Evolutionary conservation across 2,329 filamentous ascomycete species (phyloP).

Genomic region (Stemphylium vesicarium): DNA sequence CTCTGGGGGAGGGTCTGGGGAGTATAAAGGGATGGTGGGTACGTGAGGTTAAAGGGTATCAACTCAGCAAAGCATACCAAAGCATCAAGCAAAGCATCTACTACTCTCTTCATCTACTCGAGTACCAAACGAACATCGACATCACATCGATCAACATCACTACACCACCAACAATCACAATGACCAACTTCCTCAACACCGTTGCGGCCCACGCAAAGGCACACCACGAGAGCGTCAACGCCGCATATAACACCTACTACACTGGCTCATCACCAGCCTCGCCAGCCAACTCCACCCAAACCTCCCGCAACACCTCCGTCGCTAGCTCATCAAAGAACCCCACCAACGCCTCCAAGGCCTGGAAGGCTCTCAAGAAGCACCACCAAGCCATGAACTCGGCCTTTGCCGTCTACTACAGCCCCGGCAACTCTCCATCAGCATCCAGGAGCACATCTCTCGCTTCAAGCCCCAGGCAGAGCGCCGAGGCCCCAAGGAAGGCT

Average conservation of each 20-base stretch:
- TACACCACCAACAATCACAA: slow-evolving; percentile 20
- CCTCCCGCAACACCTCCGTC: slow-evolving; percentile 29
- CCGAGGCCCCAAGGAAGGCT: slow-evolving; percentile 16
- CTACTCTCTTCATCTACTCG: slow-evolving; percentile 2
- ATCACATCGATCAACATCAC: slow-evolving; percentile 2
- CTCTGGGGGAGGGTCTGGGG: slow-evolving; percentile 7
- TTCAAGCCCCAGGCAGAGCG: slow-evolving; percentile 21
- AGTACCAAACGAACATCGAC: not conserved
- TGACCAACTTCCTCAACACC: slow-evolving; percentile 33
- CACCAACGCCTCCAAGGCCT: slow-evolving; percentile 32
- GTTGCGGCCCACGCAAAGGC: slow-evolving; percentile 35
- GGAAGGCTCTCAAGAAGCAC: slow-evolving; percentile 40
- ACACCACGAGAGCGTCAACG: slow-evolving; percentile 41
- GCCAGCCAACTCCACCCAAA: slow-evolving; percentile 8
- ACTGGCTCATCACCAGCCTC: slow-evolving; percentile 16
- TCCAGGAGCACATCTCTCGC: slow-evolving; percentile 14
- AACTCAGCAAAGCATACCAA: slow-evolving; percentile 16
- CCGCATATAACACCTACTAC: slow-evolving; percentile 36
- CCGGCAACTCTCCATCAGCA: slow-evolving; percentile 17
- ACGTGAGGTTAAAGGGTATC: slow-evolving; percentile 7
- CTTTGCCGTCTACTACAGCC: slow-evolving; percentile 36
- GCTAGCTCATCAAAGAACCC: slow-evolving; percentile 18
- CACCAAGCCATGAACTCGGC: slow-evolving; percentile 40
- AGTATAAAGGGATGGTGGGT: slow-evolving; percentile 21
- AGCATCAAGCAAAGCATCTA: slow-evolving; percentile 11